A percentile compares a stretch with the other conserved stretches of the same genome.
phyloP scores from a whole-genome alignment of 352 stramenopile genomes.

The Vaucheria bursata region DNA sequence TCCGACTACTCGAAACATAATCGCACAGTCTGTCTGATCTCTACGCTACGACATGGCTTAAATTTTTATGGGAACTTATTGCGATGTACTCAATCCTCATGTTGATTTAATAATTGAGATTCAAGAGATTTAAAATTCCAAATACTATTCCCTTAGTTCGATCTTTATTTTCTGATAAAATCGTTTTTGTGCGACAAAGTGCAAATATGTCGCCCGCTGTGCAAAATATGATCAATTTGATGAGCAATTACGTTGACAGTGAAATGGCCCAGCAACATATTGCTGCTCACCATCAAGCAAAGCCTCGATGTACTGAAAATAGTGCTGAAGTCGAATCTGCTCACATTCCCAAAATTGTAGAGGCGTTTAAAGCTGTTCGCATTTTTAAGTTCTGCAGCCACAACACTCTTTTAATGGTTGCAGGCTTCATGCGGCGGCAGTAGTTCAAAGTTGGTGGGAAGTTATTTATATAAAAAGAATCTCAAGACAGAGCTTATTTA shows the following conservation, averaged over 20 bases:
- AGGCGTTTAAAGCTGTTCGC: conserved; percentile 7
- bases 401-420: conserved; percentile 18
- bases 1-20: too few species aligned
- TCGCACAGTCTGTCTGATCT: too few species aligned
- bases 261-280: not conserved
- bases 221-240: not conserved
- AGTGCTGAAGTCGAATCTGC: not conserved
- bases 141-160: too few species aligned
- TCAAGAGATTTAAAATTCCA: too few species aligned
- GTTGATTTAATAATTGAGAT: too few species aligned
- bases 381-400: conserved; percentile 43
- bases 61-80: too few species aligned
- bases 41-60: too few species aligned
- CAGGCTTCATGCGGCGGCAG: conserved; percentile 24
- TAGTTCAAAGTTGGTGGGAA: conserved; percentile 40
- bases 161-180: too few species aligned
- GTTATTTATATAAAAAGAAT: conserved; percentile 35
- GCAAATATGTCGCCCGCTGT: not conserved
- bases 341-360: conserved; percentile 13
- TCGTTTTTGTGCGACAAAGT: not conserved
- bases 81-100: too few species aligned
- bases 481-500: conserved; percentile 31
- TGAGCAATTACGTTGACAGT: not conserved
- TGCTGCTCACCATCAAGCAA: not conserved
- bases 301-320: not conserved